Percentiles rank a stretch among this genome's conserved stretches.
phyloP scores from a whole-genome alignment of 306 rosid genomes.

The Biancaea sappan region DNA sequence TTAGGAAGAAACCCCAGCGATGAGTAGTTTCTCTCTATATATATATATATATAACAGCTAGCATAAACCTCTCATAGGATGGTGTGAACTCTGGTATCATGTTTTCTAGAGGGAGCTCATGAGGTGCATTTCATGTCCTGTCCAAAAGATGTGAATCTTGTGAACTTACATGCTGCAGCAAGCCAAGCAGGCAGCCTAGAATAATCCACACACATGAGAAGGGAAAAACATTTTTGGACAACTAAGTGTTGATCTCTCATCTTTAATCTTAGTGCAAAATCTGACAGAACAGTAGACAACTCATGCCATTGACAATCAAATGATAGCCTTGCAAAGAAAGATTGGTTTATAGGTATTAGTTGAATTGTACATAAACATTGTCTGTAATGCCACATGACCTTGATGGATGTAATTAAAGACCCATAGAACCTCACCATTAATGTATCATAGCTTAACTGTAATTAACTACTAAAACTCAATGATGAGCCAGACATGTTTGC shows the following conservation, averaged over 20 bases:
- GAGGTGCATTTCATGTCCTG: background rate
- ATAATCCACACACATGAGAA: background rate
- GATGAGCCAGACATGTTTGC: background rate
- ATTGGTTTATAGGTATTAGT: background rate
- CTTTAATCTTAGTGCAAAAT: background rate
- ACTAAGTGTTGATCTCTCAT: background rate
- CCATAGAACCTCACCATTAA: background rate
- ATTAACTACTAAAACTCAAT: background rate
- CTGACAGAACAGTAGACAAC: background rate
- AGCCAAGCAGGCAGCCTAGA: background rate
- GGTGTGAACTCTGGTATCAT: too few species aligned
- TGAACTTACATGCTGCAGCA: background rate
- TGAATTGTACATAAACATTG: background rate
- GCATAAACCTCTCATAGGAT: too few species aligned
- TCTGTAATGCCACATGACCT: background rate
- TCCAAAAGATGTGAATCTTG: background rate
- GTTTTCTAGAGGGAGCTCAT: background rate
- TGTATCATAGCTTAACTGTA: background rate
- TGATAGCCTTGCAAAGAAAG: background rate
- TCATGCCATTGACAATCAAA: background rate
- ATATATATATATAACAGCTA: too few species aligned
- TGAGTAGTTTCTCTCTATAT: too few species aligned
- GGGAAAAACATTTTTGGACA: background rate
- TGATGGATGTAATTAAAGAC: background rate
- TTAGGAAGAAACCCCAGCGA: background rate